These are phyloP conservation scores for Athelia sp. DNA, from an alignment of 1,284 basidiomycete species.

Conservation along the genomic window DNA sequence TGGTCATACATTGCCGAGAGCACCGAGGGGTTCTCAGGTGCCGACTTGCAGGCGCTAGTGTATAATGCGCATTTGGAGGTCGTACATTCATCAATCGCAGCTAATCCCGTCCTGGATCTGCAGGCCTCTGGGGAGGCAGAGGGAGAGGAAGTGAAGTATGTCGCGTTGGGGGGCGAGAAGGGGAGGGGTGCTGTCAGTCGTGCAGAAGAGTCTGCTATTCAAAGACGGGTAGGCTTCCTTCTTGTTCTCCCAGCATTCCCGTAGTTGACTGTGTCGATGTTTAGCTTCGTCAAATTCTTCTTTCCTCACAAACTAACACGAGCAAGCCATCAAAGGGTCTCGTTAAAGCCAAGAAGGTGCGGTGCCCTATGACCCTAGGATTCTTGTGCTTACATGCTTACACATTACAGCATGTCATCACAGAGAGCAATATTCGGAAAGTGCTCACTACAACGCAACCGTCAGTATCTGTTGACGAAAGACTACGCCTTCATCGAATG, in stretches of 20 bases:
- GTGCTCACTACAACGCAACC: too few species aligned
- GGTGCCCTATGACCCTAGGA: too few species aligned
- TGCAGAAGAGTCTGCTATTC: conserved; percentile 58
- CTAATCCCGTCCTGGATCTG: conserved; percentile 15
- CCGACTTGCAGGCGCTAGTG: conserved; percentile 92
- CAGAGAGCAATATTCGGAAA: too few species aligned
- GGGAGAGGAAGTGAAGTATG: conserved; percentile 37
- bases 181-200: conserved; percentile 36
- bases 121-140: conserved; percentile 13
- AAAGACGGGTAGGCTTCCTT: conserved; percentile 39
- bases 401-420: too few species aligned
- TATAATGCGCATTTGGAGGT: conserved; percentile 97
- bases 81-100: conserved; percentile 66
- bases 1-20: conserved; percentile 62
- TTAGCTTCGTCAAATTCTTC: conserved; percentile 29
- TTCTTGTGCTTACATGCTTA: too few species aligned
- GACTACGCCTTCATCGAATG: too few species aligned
- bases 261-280: neutral
- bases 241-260: neutral
- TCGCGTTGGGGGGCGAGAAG: conserved; percentile 34
- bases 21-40: conserved; percentile 91
- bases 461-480: too few species aligned
- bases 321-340: neutral
- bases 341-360: too few species aligned
- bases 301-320: neutral